A percentile compares a stretch with the other conserved stretches of the same genome.
Conservation (phyloP, 2,329 filamentous ascomycete genomes). For the Biscogniauxia marginata region DNA sequence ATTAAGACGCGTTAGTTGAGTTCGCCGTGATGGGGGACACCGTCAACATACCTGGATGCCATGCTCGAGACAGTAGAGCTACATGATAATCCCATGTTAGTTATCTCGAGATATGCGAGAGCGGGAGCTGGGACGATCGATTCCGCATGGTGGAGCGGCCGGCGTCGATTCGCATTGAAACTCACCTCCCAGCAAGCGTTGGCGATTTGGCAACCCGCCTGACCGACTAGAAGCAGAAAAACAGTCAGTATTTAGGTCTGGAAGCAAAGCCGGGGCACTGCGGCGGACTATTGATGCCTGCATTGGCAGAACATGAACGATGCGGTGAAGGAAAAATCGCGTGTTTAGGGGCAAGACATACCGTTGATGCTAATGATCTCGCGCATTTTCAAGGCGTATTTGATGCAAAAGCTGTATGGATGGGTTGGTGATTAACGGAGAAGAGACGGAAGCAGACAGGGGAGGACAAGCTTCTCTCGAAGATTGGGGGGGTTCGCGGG, state of each 20-base stretch:
- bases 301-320: slow-evolving; percentile 26
- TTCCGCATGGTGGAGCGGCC: neutral
- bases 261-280: slow-evolving; percentile 6
- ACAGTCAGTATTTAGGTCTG: slow-evolving; percentile 48
- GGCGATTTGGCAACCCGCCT: slow-evolving; percentile 99
- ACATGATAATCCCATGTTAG: slow-evolving; percentile 25
- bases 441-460: slow-evolving; percentile 25
- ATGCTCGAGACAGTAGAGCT: slow-evolving; percentile 99
- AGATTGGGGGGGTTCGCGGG: slow-evolving; percentile 3
- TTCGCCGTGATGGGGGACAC: slow-evolving; percentile 5
- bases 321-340: slow-evolving; percentile 45
- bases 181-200: slow-evolving; percentile 99
- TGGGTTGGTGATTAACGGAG: slow-evolving; percentile 23
- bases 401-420: slow-evolving; percentile 31
- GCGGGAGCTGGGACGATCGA: neutral
- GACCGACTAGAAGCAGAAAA: slow-evolving; percentile 73
- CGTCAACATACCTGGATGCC: slow-evolving; percentile 84
- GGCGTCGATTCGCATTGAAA: slow-evolving; percentile 25
- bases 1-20: slow-evolving; percentile 29
- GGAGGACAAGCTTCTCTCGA: slow-evolving; percentile 9
- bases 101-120: neutral
- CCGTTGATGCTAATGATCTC: slow-evolving; percentile 99
- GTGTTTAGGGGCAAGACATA: slow-evolving; percentile 50
- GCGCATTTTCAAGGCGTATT: slow-evolving; percentile 72
- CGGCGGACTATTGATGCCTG: slow-evolving; percentile 19